These are phyloP conservation scores for Ogataea trehaloabstinens DNA, from an alignment of 805 yeast genomes.

Conservation along the genomic window DNA sequence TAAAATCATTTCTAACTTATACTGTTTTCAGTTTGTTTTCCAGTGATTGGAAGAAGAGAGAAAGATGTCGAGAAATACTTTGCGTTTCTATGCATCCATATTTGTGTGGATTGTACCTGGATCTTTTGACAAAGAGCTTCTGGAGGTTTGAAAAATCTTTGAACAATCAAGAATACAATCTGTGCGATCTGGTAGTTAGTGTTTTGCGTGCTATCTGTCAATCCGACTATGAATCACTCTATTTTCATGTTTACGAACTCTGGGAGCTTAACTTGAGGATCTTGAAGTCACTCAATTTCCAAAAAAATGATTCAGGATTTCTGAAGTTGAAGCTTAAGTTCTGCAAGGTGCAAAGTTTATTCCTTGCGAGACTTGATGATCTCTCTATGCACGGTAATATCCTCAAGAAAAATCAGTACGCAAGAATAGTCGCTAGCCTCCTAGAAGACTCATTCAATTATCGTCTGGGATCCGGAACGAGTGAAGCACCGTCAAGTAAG, in stretches of 20 bases:
- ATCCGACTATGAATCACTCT: slow-evolving; percentile 25
- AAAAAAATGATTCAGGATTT: slow-evolving; percentile 21
- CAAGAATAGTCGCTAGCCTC: slow-evolving; percentile 33
- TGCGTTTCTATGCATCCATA: slow-evolving; percentile 48
- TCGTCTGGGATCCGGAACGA: slow-evolving; percentile 7
- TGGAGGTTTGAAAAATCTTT: slow-evolving; percentile 25
- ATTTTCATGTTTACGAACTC: slow-evolving; percentile 24
- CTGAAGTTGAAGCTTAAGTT: slow-evolving; percentile 30
- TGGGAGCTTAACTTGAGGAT: slow-evolving; percentile 27
- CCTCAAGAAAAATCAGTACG: slow-evolving; percentile 30
- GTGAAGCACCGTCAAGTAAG: slow-evolving; percentile 31
- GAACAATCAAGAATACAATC: slow-evolving; percentile 19
- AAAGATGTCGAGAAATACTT: slow-evolving; percentile 68
- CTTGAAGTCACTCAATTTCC: slow-evolving; percentile 20
- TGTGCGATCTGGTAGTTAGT: slow-evolving; percentile 29
- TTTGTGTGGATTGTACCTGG: slow-evolving; percentile 24
- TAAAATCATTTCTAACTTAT: slow-evolving; percentile 25
- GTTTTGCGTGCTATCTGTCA: slow-evolving; percentile 29
- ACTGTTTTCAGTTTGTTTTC: slow-evolving; percentile 26
- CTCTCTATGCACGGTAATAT: slow-evolving; percentile 30
- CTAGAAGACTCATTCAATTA: slow-evolving; percentile 32
- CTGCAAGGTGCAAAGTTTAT: slow-evolving; percentile 30
- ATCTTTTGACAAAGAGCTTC: slow-evolving; percentile 19
- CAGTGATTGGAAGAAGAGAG: slow-evolving; percentile 44
- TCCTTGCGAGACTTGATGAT: slow-evolving; percentile 26